Evolutionary conservation across 148 eudicot species (phyloP).

Genomic region (Arbutus unedo): DNA sequence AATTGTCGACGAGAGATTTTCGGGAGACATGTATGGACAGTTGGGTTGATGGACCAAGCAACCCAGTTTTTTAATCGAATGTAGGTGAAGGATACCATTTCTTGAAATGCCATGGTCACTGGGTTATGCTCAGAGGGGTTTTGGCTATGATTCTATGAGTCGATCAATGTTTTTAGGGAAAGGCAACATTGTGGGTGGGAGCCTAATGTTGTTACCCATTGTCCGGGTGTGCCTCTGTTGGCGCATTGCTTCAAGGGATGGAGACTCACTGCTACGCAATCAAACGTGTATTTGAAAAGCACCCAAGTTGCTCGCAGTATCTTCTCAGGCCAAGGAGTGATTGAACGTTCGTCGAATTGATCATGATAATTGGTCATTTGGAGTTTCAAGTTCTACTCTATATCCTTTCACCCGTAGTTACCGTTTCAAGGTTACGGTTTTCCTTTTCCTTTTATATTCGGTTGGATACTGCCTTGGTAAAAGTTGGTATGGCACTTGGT

Average conservation of each 20-base stretch:
- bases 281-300: conserved; percentile 41
- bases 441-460: too few relatives aligned
- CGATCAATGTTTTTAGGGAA: conserved; percentile 48
- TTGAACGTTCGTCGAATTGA: too few relatives aligned
- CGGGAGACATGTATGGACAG: conserved; percentile 65
- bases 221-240: conserved; percentile 61
- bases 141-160: conserved; percentile 42
- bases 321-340: conserved; percentile 12
- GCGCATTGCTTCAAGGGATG: conserved; percentile 57
- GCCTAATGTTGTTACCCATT: conserved; percentile 70
- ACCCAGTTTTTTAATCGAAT: conserved; percentile 47
- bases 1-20: conserved; percentile 32
- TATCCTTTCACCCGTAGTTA: too few relatives aligned
- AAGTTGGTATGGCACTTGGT: too few relatives aligned
- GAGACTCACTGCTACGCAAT: conserved; percentile 62
- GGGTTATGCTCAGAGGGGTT: conserved; percentile 74
- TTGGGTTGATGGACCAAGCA: conserved; percentile 55
- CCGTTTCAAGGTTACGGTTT: too few relatives aligned
- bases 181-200: conserved; percentile 44
- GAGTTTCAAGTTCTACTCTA: too few relatives aligned
- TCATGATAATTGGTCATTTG: too few relatives aligned
- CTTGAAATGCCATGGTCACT: conserved; percentile 78
- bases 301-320: conserved; percentile 37
- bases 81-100: conserved; percentile 61
- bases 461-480: too few relatives aligned